Evolutionary conservation across 164 flowering plant genomes (phyloP).

Genomic region (Sextonia rubra): DNA sequence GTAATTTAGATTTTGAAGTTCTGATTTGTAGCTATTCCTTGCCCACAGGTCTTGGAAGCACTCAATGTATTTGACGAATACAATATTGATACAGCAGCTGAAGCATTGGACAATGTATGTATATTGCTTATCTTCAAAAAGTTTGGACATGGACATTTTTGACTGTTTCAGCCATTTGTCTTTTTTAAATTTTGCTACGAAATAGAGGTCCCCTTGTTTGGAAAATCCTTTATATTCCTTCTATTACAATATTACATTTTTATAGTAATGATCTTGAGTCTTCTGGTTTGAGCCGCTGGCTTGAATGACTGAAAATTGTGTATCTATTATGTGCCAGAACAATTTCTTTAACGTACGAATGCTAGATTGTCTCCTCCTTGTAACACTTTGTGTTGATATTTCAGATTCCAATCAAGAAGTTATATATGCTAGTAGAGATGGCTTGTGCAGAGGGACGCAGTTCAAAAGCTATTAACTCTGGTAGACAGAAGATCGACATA

Average conservation of each 20-base stretch:
- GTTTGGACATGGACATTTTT: neutral
- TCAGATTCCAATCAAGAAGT: conserved; percentile 88
- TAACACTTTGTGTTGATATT: neutral
- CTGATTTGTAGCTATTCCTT: neutral
- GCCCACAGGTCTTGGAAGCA: conserved; percentile 58
- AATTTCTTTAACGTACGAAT: too few species aligned
- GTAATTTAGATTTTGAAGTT: neutral
- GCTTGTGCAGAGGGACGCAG: conserved; percentile 80
- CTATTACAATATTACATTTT: too few species aligned
- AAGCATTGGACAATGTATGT: conserved; percentile 76
- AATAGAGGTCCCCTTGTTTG: neutral
- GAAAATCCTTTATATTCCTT: neutral
- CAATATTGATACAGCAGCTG: conserved; percentile 77
- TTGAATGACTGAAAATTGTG: too few species aligned
- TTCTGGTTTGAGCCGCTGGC: neutral
- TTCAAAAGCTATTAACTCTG: conserved; percentile 77
- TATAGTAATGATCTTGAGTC: too few species aligned
- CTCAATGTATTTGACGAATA: conserved; percentile 67
- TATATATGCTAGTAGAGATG: conserved; percentile 88
- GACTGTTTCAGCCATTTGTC: neutral
- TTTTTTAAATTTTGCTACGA: neutral
- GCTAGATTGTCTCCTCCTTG: neutral
- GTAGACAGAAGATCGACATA: conserved; percentile 62
- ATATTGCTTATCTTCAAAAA: neutral
- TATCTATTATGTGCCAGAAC: too few species aligned